Percentiles rank a stretch among this genome's conserved stretches.
phyloP scores from a whole-genome alignment of 345 rosid species.

The Erodium maritimum region DNA sequence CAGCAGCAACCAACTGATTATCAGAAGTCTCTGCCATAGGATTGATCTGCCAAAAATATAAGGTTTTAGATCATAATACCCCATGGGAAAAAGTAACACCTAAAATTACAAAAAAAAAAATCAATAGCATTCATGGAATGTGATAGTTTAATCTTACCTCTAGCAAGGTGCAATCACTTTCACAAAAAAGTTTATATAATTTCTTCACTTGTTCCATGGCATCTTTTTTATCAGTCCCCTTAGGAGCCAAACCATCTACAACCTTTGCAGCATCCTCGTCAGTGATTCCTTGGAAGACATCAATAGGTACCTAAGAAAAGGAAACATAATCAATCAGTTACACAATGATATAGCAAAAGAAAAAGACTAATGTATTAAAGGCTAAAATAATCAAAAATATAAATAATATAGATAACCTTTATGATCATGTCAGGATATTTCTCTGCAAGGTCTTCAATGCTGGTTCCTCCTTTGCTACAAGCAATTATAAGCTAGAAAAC shows the following conservation, averaged over 20 bases:
- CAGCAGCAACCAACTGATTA: conserved; percentile 88
- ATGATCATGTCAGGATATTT: conserved; percentile 94
- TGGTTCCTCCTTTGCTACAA: conserved; percentile 95
- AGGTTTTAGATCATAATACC: conserved; percentile 6
- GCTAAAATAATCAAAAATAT: not conserved
- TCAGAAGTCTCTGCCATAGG: conserved; percentile 92
- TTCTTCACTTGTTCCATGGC: conserved; percentile 97
- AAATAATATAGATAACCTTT: conserved; percentile 46
- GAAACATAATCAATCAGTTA: not conserved
- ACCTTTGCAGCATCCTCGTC: conserved; percentile 96
- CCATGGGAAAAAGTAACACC: not conserved
- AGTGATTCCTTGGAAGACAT: conserved; percentile 86
- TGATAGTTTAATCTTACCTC: conserved; percentile 51
- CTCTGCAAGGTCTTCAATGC: conserved; percentile 99
- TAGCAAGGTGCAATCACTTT: conserved; percentile 80
- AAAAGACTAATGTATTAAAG: not conserved
- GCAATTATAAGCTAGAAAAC: conserved; percentile 76
- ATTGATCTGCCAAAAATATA: conserved; percentile 53
- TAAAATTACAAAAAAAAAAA: not conserved
- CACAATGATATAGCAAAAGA: not conserved
- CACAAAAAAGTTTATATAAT: conserved; percentile 75
- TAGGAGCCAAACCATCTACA: conserved; percentile 89
- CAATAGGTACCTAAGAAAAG: conserved; percentile 66
- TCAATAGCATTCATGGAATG: not conserved
- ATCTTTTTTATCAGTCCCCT: conserved; percentile 64